Conservation (phyloP, 331 rosid species). For the Dryas integrifolia region DNA sequence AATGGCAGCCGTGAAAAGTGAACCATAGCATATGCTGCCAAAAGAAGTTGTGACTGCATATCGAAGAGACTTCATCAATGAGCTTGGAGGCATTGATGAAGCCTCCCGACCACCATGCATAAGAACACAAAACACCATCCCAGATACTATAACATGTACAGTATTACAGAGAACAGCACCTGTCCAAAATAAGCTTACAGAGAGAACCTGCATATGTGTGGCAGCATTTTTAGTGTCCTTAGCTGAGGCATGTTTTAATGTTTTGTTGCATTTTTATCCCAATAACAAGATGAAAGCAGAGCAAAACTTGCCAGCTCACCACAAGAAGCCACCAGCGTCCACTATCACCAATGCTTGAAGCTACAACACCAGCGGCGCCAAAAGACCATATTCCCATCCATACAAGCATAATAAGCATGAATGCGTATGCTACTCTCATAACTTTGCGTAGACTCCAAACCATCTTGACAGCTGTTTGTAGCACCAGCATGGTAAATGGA, state of each 20-base stretch:
- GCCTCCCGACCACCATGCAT: constrained; percentile 73
- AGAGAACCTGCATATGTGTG: constrained; percentile 59
- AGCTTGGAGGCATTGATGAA: constrained; percentile 55
- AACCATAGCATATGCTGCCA: constrained; percentile 97
- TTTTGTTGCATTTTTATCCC: constrained; percentile 23
- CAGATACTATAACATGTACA: constrained; percentile 88
- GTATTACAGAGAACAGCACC: constrained; percentile 94
- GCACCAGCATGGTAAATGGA: constrained; percentile 91
- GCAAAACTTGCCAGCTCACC: constrained; percentile 99
- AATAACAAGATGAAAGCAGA: constrained; percentile 42
- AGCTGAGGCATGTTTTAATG: constrained; percentile 16
- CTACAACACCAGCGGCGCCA: constrained; percentile 98
- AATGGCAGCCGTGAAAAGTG: constrained; percentile 94
- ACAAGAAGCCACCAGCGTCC: constrained; percentile 99
- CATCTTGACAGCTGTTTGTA: constrained; percentile 89
- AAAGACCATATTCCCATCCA: constrained; percentile 96
- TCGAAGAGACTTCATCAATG: constrained; percentile 62
- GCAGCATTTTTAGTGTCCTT: constrained; percentile 28
- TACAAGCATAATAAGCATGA: constrained; percentile 75
- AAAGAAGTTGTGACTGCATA: constrained; percentile 88
- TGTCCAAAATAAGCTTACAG: constrained; percentile 95
- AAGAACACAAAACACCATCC: constrained; percentile 81
- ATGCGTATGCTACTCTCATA: constrained; percentile 69
- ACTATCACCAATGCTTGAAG: constrained; percentile 84
- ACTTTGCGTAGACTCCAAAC: constrained; percentile 85